These are phyloP conservation scores for Aspergillus chevalieri DNA, from an alignment of 2,329 filamentous ascomycete genomes.

Conservation along the genomic window DNA sequence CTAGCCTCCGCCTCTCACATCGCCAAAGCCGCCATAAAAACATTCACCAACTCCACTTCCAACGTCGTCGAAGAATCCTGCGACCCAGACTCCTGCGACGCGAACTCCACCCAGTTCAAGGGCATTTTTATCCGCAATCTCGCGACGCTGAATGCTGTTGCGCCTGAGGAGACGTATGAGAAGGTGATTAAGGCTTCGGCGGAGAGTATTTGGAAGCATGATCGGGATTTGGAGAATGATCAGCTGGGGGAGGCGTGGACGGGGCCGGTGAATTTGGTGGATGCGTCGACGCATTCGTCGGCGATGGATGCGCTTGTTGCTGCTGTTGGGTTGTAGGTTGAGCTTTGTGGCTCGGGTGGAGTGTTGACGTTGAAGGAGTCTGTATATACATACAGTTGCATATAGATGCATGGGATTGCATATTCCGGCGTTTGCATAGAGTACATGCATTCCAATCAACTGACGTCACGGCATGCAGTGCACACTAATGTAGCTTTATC, in stretches of 20 bases:
- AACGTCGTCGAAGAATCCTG: conserved; percentile 51
- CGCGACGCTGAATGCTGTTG: conserved; percentile 49
- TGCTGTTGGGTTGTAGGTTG: conserved; percentile 31
- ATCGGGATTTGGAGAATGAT: conserved; percentile 44
- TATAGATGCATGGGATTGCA: background rate
- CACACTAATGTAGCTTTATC: too few species aligned
- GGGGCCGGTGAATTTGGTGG: conserved; percentile 51
- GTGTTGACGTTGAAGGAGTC: background rate
- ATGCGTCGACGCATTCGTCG: conserved; percentile 57
- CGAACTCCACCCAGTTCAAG: conserved; percentile 61
- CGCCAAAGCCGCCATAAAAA: conserved; percentile 48
- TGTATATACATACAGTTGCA: background rate
- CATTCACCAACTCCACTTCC: conserved; percentile 37
- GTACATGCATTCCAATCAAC: too few species aligned
- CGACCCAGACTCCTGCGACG: conserved; percentile 45
- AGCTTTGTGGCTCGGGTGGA: background rate
- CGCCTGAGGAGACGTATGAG: conserved; percentile 46
- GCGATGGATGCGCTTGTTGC: conserved; percentile 64
- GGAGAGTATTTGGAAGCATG: conserved; percentile 57
- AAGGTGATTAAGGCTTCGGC: conserved; percentile 57
- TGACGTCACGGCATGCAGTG: too few species aligned
- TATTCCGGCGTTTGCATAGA: too few species aligned
- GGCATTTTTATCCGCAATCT: conserved; percentile 64
- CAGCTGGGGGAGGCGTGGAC: conserved; percentile 60
- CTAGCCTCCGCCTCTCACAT: conserved; percentile 43